Evolutionary conservation across 345 rosid genomes (phyloP).

Genomic region (Microcos paniculata): DNA sequence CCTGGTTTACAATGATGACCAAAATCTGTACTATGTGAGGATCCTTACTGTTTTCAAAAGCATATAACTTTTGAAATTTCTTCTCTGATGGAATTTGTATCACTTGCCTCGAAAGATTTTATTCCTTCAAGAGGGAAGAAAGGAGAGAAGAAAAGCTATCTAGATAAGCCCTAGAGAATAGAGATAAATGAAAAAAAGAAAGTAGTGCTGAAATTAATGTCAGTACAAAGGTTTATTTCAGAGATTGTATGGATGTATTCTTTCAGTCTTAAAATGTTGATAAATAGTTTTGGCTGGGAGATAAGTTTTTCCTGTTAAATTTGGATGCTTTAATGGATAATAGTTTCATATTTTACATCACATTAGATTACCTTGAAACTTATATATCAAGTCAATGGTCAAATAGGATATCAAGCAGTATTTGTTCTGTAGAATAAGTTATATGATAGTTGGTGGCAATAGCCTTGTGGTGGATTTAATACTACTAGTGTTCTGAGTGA

Average conservation of each 20-base stretch:
- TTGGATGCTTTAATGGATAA: neutral
- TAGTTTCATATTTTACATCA: neutral
- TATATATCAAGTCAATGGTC: neutral
- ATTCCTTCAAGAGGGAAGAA: neutral
- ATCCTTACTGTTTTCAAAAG: neutral
- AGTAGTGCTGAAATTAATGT: neutral
- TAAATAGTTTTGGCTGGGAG: neutral
- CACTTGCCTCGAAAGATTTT: neutral
- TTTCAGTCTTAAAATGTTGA: neutral
- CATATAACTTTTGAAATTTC: neutral
- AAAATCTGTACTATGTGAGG: neutral
- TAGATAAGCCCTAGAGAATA: neutral
- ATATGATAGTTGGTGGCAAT: neutral
- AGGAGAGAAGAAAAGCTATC: neutral
- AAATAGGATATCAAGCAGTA: neutral
- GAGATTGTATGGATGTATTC: neutral
- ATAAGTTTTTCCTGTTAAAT: neutral
- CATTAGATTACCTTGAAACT: too few species aligned
- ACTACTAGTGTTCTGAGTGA: neutral
- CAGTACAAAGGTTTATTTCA: neutral
- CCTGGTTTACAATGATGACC: neutral
- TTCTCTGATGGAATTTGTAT: neutral
- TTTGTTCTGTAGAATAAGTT: neutral
- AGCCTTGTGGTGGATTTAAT: neutral
- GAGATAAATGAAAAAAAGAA: neutral